phyloP scores from a whole-genome alignment of 176 grass and related monocot species.

The Cenchrus purpureus region DNA sequence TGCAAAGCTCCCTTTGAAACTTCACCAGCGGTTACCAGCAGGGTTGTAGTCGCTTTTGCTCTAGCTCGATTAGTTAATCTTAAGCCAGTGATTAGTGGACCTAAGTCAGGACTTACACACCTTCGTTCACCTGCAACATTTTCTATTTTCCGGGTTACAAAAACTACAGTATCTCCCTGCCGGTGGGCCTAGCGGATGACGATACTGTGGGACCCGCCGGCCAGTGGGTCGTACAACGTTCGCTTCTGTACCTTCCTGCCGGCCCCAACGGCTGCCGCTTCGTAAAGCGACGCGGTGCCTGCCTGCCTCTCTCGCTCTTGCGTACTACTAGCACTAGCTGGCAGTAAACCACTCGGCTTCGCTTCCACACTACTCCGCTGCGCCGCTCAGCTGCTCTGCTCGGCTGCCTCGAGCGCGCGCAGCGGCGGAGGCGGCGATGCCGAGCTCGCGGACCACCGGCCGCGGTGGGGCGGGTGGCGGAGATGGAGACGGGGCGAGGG shows the following conservation, averaged over 20 bases:
- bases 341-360: constrained; percentile 21
- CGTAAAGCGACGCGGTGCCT: constrained; percentile 57
- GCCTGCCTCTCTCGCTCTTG: constrained; percentile 27
- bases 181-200: not conserved
- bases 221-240: not conserved
- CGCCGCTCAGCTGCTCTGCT: not conserved
- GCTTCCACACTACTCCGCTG: constrained; percentile 50
- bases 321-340: not conserved
- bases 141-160: not conserved
- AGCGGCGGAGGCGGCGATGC: constrained; percentile 9
- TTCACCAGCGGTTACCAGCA: not conserved
- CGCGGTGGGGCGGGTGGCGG: not conserved
- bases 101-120: not conserved
- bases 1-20: too few relatives aligned
- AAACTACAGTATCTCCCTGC: constrained; percentile 8
- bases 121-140: not conserved
- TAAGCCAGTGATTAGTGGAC: not conserved
- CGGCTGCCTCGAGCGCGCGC: not conserved
- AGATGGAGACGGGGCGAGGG: not conserved
- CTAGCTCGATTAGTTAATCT: not conserved
- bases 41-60: not conserved
- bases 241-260: not conserved
- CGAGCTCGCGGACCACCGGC: constrained; percentile 25
- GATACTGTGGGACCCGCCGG: fast-evolving
- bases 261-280: constrained; percentile 26